These are phyloP conservation scores for Apocynum venetum DNA, from an alignment of 257 asterid species.

Conservation along the genomic window DNA sequence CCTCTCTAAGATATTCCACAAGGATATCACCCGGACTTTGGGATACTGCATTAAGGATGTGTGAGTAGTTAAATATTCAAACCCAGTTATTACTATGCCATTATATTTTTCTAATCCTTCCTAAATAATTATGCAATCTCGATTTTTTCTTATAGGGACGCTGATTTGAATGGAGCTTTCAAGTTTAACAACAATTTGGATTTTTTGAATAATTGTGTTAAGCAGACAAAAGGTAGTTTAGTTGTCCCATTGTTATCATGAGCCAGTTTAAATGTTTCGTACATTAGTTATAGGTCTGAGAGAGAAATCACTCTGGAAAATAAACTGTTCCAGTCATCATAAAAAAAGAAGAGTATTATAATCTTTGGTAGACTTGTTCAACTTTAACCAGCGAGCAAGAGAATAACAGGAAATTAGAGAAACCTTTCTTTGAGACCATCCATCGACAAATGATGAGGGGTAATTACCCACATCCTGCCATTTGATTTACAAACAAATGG, in stretches of 20 bases:
- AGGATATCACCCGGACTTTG: conserved; percentile 54
- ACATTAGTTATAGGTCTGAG: neutral
- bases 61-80: conserved; percentile 45
- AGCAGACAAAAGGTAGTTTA: conserved; percentile 54
- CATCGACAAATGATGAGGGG: neutral
- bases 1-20: conserved; percentile 64
- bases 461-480: neutral
- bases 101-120: conserved; percentile 8
- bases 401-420: neutral
- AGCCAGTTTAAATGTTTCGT: neutral
- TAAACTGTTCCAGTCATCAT: neutral
- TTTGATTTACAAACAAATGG: neutral
- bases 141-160: conserved; percentile 45
- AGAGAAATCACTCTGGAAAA: neutral
- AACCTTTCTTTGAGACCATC: neutral
- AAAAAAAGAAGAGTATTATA: neutral
- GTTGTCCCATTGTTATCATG: neutral
- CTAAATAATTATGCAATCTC: neutral
- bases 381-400: conserved; percentile 1
- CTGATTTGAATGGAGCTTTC: conserved; percentile 80
- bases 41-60: conserved; percentile 75
- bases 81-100: neutral
- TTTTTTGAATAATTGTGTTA: conserved; percentile 71
- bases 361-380: neutral
- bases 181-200: conserved; percentile 67